Percentiles rank a stretch among this genome's conserved stretches.
These are phyloP conservation scores for Spathaspora arborariae DNA, from an alignment of 805 yeast genomes.

Conservation along the genomic window DNA sequence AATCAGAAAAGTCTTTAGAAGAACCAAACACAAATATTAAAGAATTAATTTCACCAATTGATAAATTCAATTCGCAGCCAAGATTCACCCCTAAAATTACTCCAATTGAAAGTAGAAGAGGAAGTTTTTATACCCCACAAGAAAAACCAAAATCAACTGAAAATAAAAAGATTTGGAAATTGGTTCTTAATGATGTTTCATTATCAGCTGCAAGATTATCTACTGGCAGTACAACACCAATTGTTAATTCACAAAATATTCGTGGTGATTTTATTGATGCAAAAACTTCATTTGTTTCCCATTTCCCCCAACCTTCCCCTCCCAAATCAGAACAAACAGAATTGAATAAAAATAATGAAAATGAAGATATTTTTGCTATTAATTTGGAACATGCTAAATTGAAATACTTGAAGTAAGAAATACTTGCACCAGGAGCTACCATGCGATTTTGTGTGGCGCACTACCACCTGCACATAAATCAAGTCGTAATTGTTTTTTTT, in stretches of 20 bases:
- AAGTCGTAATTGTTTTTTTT: background rate
- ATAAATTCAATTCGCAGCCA: background rate
- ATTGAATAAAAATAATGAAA: conserved; percentile 6
- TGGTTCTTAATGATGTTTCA: conserved; percentile 30
- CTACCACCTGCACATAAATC: background rate
- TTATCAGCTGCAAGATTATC: conserved; percentile 34
- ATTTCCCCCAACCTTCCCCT: background rate
- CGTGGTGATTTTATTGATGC: conserved; percentile 28
- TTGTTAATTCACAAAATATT: conserved; percentile 18
- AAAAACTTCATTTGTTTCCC: conserved; percentile 7
- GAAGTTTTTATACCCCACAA: too few species aligned
- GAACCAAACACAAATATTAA: background rate
- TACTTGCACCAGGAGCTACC: conserved; percentile 2
- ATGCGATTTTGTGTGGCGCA: background rate
- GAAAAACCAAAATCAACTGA: background rate
- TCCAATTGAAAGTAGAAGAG: too few species aligned
- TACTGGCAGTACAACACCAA: conserved; percentile 24
- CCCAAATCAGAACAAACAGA: background rate
- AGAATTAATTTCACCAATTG: background rate
- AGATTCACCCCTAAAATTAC: background rate
- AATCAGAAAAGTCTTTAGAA: background rate
- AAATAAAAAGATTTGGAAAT: conserved; percentile 22
- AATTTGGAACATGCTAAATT: conserved; percentile 16
- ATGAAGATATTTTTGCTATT: conserved; percentile 18
- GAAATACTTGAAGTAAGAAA: conserved; percentile 7